phyloP scores from a whole-genome alignment of 148 eudicot genomes.

The Simmondsia chinensis region DNA sequence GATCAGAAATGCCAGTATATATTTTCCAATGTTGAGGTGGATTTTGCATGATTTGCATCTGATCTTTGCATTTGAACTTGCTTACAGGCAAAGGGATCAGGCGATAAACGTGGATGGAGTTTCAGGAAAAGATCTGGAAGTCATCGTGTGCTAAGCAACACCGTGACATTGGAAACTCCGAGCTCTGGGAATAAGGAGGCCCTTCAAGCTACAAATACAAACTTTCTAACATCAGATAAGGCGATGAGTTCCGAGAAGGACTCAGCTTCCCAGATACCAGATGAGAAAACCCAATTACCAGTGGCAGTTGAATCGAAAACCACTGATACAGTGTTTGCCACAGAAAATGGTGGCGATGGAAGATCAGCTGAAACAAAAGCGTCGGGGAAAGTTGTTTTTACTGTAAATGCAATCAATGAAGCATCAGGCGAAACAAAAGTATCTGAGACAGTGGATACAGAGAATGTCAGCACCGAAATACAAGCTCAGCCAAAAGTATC shows the following conservation, averaged over 20 bases:
- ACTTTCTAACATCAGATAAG: conserved; percentile 33
- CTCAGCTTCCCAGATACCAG: conserved; percentile 23
- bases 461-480: conserved; percentile 1
- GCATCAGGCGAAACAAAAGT: conserved; percentile 1
- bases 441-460: background rate
- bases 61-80: conserved; percentile 5
- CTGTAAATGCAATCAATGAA: conserved; percentile 4
- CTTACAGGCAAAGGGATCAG: conserved; percentile 50
- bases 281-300: conserved; percentile 30
- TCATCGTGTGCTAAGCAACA: conserved; percentile 66
- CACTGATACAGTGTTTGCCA: conserved; percentile 19
- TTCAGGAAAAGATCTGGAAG: conserved; percentile 71
- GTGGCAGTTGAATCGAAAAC: conserved; percentile 11
- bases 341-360: conserved; percentile 12
- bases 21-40: too few relatives aligned
- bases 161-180: conserved; percentile 37
- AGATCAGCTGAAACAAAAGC: conserved; percentile 7
- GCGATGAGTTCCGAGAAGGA: conserved; percentile 30
- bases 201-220: conserved; percentile 29
- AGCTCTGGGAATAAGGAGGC: conserved; percentile 42
- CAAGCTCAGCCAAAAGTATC: conserved; percentile 15
- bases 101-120: conserved; percentile 84
- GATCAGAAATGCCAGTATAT: too few relatives aligned
- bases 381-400: background rate
- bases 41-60: background rate